Percentiles rank a stretch among this genome's conserved stretches.
These are phyloP conservation scores for Cicer judaicum DNA, from an alignment of 306 rosid species.

Conservation along the genomic window DNA sequence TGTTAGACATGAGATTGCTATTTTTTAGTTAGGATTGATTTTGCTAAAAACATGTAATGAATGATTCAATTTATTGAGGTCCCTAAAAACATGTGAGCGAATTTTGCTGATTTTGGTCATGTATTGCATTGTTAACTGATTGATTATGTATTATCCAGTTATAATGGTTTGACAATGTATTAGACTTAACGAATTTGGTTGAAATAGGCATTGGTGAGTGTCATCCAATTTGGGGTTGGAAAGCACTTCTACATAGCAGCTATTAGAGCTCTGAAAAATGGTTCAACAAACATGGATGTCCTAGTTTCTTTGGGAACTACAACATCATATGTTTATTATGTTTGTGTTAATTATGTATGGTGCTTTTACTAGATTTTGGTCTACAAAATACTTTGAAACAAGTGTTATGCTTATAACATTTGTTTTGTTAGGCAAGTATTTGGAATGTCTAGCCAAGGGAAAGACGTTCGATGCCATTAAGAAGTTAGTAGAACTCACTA, in stretches of 20 bases:
- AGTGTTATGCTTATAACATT: constrained; percentile 98
- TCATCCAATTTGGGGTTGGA: constrained; percentile 88
- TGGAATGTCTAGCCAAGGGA: constrained; percentile 97
- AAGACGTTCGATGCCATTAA: constrained; percentile 99
- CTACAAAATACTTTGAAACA: constrained; percentile 94
- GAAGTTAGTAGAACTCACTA: constrained; percentile 88
- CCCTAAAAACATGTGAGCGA: too few relatives aligned
- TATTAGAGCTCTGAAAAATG: constrained; percentile 89
- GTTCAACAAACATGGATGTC: constrained; percentile 98
- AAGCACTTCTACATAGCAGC: constrained; percentile 94
- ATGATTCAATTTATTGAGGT: too few relatives aligned
- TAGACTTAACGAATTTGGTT: constrained; percentile 53
- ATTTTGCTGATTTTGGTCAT: too few relatives aligned
- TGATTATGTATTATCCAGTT: too few relatives aligned
- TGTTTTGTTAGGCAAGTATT: constrained; percentile 90
- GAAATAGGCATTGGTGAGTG: constrained; percentile 88
- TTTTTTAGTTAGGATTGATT: too few relatives aligned
- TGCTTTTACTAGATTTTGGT: constrained; percentile 91
- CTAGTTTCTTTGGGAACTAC: constrained; percentile 96
- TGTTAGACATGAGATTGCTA: too few relatives aligned
- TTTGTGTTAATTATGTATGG: constrained; percentile 93
- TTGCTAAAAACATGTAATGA: too few relatives aligned
- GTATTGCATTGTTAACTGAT: too few relatives aligned
- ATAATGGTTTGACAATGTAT: too few relatives aligned
- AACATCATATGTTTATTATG: constrained; percentile 86